A percentile compares a stretch with the other conserved stretches of the same genome.
These are phyloP conservation scores for Aspergillus floridensis DNA, from an alignment of 2,329 filamentous ascomycete genomes.

Conservation along the genomic window DNA sequence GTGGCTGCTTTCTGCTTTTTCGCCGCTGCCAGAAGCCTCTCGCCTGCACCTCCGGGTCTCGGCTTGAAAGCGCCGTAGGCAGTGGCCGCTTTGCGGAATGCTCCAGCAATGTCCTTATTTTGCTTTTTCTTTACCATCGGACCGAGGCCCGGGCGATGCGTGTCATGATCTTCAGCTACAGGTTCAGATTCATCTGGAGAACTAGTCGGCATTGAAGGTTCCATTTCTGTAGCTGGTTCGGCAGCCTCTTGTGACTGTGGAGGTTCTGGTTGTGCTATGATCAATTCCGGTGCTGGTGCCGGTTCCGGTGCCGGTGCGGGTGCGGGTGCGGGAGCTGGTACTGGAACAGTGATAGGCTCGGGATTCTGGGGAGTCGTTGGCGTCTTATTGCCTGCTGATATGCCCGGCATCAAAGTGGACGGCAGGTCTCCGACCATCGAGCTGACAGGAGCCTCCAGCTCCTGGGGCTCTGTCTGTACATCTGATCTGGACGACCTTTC, in stretches of 20 bases:
- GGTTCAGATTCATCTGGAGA: conserved; percentile 16
- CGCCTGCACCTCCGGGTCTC: conserved; percentile 79
- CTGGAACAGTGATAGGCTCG: neutral
- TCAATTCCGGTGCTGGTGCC: neutral
- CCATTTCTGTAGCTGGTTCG: conserved; percentile 11
- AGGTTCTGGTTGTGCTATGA: neutral
- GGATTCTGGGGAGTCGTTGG: neutral
- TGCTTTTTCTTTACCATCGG: conserved; percentile 87
- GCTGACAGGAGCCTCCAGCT: conserved; percentile 25
- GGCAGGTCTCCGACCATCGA: conserved; percentile 19
- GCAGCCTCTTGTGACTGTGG: conserved; percentile 8
- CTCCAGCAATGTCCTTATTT: conserved; percentile 67
- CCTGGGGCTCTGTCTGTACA: conserved; percentile 30
- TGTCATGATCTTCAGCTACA: conserved; percentile 50
- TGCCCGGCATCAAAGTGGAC: conserved; percentile 22
- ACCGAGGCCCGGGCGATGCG: conserved; percentile 71
- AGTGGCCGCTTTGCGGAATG: conserved; percentile 76
- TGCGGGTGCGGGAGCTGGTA: neutral
- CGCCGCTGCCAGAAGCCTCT: conserved; percentile 64
- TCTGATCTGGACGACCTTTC: conserved; percentile 38
- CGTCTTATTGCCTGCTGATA: conserved; percentile 14
- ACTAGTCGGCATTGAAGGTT: conserved; percentile 13
- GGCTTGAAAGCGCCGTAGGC: conserved; percentile 77
- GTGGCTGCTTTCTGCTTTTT: conserved; percentile 54
- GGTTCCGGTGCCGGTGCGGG: neutral